phyloP scores from a whole-genome alignment of 208 protist genomes.

The Naegleria gruberi region DNA sequence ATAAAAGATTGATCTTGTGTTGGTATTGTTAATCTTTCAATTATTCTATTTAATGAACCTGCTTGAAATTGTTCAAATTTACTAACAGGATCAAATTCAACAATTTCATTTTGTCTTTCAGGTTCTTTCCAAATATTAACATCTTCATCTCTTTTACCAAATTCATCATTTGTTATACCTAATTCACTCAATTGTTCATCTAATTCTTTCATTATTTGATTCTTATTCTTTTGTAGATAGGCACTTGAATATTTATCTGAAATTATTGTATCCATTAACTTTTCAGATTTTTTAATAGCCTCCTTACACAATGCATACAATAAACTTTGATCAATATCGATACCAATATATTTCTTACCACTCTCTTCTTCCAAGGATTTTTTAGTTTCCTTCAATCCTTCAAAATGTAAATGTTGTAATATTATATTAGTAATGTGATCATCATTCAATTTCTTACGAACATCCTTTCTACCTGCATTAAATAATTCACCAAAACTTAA shows the following conservation, averaged over 20 bases:
- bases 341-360: not conserved
- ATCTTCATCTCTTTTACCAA: not conserved
- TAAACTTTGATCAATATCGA: slow-evolving; percentile 16
- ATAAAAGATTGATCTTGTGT: not conserved
- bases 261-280: not conserved
- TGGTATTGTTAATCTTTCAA: not conserved
- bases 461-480: slow-evolving; percentile 18
- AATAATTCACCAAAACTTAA: slow-evolving; percentile 9
- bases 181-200: slow-evolving; percentile 8
- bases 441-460: not conserved
- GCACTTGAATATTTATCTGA: not conserved
- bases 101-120: not conserved
- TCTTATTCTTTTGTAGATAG: not conserved
- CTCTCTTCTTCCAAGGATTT: not conserved
- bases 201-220: not conserved
- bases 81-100: not conserved
- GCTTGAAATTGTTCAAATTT: not conserved
- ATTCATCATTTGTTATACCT: not conserved
- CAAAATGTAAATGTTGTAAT: slow-evolving; percentile 3
- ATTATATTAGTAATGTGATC: not conserved
- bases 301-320: not conserved
- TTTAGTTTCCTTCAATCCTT: slow-evolving; percentile 20
- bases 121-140: not conserved
- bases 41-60: not conserved
- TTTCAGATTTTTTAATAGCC: slow-evolving; percentile 4